Evolutionary conservation across 2,329 filamentous ascomycete genomes (phyloP), one percentile per base, ranked within the genome.

Genomic region (Biscogniauxia marginata): DNA sequence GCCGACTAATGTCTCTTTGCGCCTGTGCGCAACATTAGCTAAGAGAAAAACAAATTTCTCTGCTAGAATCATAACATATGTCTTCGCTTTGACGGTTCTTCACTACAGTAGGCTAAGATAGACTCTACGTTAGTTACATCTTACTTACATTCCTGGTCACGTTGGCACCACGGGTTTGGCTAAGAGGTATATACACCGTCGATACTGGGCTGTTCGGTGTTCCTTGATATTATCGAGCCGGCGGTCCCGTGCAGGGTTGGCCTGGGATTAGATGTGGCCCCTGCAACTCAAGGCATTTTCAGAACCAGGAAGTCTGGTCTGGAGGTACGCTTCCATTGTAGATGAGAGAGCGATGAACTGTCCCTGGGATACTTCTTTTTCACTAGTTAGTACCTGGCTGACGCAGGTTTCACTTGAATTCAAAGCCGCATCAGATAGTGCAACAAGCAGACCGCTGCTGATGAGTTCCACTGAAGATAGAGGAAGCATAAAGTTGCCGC

Each of bases 331-430:
- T n/a, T n/a, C n/a, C n/a, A n/a, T n/a, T n/a, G n/a, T 39, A n/a
- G 13, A 39, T n/a, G 30, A 39, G 30, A 39, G 30, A 39, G 30
- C 9, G n/a, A n/a, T 9, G 30, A 39, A 39, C 3, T 39, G 13
- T n/a, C 30, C 30, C n/a, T 16, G 30, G n/a, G 30, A 16, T 39
- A 11, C 30, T 39, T 11, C 30, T 39, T 39, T 16, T 39, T 4
- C 20, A 50, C 49, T 57, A 47, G 47, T 50, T 58, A 48, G 50
- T 23, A 39, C 30, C 49, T 43, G 30, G 44, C 21, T 44, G 34
- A 20, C 9, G 53, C 13, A 54, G 24, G 58, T 58, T 48, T 60
- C 53, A 58, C 50, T 49, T 45, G 34, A 47, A 52, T 50, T 24
- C 22, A 58, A 39, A 60, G 53, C 58, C 53, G 53, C 58, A 53